Evolutionary conservation across 768 basidiomycete species (phyloP).

Genomic region (Lentinula sp.): DNA sequence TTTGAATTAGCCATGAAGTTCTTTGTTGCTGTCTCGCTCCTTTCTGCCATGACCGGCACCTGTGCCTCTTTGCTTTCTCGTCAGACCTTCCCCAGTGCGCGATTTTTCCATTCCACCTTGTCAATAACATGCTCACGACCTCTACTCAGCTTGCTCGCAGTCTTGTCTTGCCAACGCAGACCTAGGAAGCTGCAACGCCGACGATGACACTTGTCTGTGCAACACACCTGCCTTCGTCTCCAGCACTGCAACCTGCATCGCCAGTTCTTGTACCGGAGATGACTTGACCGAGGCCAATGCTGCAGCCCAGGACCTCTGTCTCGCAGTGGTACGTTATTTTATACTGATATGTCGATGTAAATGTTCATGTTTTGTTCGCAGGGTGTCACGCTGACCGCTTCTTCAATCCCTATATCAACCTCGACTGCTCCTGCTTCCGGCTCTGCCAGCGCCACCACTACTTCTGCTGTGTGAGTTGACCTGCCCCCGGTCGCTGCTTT

Average conservation of each 20-base stretch:
- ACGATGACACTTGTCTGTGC: slow-evolving; percentile 60
- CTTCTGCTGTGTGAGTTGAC: neutral
- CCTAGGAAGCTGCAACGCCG: slow-evolving; percentile 35
- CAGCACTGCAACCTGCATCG: slow-evolving; percentile 43
- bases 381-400: slow-evolving; percentile 47
- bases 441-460: neutral
- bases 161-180: slow-evolving; percentile 41
- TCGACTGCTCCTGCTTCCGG: neutral
- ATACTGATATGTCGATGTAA: slow-evolving; percentile 21
- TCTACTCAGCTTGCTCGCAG: slow-evolving; percentile 40
- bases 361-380: slow-evolving; percentile 15
- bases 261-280: slow-evolving; percentile 33
- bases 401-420: slow-evolving; percentile 17
- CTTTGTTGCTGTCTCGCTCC: neutral
- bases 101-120: slow-evolving; percentile 14
- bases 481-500: neutral
- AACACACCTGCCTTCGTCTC: slow-evolving; percentile 36
- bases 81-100: slow-evolving; percentile 3
- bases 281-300: slow-evolving; percentile 41
- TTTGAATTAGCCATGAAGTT: neutral
- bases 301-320: slow-evolving; percentile 37
- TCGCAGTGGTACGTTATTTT: slow-evolving; percentile 37
- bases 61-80: neutral
- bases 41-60: neutral
- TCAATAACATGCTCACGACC: neutral